These are phyloP conservation scores for Aspergillus aculeatinus DNA, from an alignment of 2,329 filamentous ascomycete genomes.

Conservation along the genomic window DNA sequence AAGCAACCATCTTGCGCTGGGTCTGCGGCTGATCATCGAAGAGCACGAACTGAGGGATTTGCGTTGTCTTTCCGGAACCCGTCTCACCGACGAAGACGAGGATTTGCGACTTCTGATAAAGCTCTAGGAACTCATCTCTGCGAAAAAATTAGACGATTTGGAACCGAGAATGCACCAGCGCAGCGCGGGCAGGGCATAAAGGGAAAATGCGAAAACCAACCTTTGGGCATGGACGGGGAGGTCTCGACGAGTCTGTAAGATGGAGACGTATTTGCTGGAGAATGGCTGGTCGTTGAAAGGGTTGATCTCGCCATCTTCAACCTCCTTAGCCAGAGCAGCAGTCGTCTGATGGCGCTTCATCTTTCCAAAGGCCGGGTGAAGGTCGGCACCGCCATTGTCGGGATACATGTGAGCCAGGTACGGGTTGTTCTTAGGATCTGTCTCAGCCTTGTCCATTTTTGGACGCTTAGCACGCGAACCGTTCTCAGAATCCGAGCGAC, in stretches of 20 bases:
- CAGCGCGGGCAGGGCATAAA: not conserved
- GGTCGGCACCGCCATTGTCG: slow-evolving; percentile 38
- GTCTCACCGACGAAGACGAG: slow-evolving; percentile 98
- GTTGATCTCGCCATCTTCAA: slow-evolving; percentile 79
- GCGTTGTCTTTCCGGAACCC: slow-evolving; percentile 97
- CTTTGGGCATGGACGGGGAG: slow-evolving; percentile 91
- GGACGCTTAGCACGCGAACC: slow-evolving; percentile 55
- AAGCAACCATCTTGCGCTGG: slow-evolving; percentile 86
- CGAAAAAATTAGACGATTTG: not conserved
- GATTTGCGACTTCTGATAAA: slow-evolving; percentile 93
- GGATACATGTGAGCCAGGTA: slow-evolving; percentile 90
- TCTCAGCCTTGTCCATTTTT: slow-evolving; percentile 50
- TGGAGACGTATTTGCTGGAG: slow-evolving; percentile 83
- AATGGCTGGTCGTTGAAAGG: slow-evolving; percentile 79
- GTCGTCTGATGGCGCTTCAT: slow-evolving; percentile 81
- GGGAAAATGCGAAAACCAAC: slow-evolving; percentile 44
- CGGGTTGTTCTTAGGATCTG: slow-evolving; percentile 66
- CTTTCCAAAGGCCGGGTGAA: slow-evolving; percentile 57
- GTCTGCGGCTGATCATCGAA: slow-evolving; percentile 92
- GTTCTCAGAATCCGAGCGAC: slow-evolving; percentile 53
- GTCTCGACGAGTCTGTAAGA: slow-evolving; percentile 77
- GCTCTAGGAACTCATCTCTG: slow-evolving; percentile 85
- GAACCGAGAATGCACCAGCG: not conserved
- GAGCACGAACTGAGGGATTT: slow-evolving; percentile 97
- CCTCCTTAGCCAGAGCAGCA: slow-evolving; percentile 66